Evolutionary conservation across 129 eudicot species (phyloP), one percentile per base, ranked within the genome.

Genomic region (Pittosporum tobira): DNA sequence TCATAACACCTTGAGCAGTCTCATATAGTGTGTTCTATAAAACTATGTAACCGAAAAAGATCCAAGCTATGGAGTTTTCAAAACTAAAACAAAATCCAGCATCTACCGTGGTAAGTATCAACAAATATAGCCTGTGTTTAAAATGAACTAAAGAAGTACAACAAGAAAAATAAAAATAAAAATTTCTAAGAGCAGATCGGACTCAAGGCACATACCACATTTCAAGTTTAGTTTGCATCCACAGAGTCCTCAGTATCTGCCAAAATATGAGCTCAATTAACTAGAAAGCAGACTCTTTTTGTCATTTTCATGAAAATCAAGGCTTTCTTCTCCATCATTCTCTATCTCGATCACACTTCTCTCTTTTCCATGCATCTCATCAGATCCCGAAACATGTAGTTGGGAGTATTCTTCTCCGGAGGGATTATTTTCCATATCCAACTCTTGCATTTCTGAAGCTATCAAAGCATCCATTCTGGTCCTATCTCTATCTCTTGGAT

Each of bases 401-500:
- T 51, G 58, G 1, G 61, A 12, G 36, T 67, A 48, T 36, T 63
- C 75, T 51, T 71, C 70, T 28, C 15, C 52, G 0, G 62, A 54
- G 51, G 50, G 44, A 43, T 31, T 48, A 19, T 46, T 46, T 13
- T 51, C 77, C 0, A n/a, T 43, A 23, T 66, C 67, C 1, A 74
- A 59, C 22, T 51, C 28, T 52, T 19, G 52, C 69, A 53, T 44
- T 26, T 79, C 81, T 12, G 70, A 66, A 34, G 62, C 70, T 48
- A 67, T 49, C 26, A 67, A 30, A 38, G 73, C 73, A 12, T 68
- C 62, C 81, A 71, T 79, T 61, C 64, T 71, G 1, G 85, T 81
- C 2, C 70, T 61, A 16, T 79, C 85, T 46, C 78, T 67, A 44
- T 79, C 85, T 30, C 75, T 51, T 0, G 85, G 85, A 52, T 79